Conservation (phyloP, 108 stramenopile species). For the Craspedostauros australis region DNA sequence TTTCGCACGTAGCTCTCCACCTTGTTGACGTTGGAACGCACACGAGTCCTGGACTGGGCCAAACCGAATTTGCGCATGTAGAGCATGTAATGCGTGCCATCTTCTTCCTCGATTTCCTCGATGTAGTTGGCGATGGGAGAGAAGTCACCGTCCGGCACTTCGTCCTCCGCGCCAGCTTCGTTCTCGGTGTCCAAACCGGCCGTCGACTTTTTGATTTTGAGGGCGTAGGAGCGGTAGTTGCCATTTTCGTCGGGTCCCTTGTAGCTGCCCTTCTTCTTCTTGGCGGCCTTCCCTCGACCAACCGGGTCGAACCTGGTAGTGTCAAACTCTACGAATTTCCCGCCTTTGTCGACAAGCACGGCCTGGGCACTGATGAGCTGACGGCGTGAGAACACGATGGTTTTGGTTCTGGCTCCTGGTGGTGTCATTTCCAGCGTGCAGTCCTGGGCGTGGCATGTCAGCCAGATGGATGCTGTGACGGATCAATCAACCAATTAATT, state of each 20-base stretch:
- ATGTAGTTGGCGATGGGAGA: constrained; percentile 1
- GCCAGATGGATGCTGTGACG: constrained; percentile 36
- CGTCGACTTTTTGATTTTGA: constrained; percentile 22
- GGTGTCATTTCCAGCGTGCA: constrained; percentile 40
- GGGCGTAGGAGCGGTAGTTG: constrained; percentile 44
- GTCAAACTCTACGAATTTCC: constrained; percentile 29
- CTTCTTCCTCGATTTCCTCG: constrained; percentile 7
- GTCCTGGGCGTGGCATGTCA: constrained; percentile 37
- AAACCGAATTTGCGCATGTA: constrained; percentile 60
- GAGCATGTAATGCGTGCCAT: constrained; percentile 25
- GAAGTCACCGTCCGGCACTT: constrained; percentile 11
- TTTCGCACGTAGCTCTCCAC: constrained; percentile 59
- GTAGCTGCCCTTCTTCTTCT: constrained; percentile 29
- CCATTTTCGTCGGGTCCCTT: constrained; percentile 65
- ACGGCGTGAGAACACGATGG: constrained; percentile 30
- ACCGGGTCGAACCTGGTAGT: constrained; percentile 25
- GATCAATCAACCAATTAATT: no score
- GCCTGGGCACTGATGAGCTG: constrained; percentile 56
- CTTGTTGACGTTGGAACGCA: constrained; percentile 51
- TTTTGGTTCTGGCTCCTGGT: constrained; percentile 13
- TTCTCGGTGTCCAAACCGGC: constrained; percentile 7
- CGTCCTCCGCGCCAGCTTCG: constrained; percentile 2
- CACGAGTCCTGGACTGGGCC: constrained; percentile 45
- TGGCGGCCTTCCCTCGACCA: constrained; percentile 22
- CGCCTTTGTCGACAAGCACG: constrained; percentile 39